Evolutionary conservation across 1,139 yeast genomes (phyloP).

Genomic region (Sugiyamaella novakii): DNA sequence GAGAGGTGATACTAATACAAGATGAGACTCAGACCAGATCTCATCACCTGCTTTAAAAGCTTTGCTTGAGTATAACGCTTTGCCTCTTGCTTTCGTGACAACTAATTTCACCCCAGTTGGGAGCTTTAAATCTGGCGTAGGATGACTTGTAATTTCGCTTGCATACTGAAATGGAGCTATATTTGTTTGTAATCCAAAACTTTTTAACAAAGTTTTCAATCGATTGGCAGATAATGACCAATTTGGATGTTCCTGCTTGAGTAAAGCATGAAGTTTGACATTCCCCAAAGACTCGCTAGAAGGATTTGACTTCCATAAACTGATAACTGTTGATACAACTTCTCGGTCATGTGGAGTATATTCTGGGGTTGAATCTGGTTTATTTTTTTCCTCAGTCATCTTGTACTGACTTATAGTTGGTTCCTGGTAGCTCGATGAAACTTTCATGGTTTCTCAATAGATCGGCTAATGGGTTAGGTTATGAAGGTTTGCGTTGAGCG

Average conservation of each 20-base stretch:
- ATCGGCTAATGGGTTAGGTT: no score
- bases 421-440: no score
- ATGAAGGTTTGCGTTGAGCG: no score
- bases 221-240: constrained; percentile 69
- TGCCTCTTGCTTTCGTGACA: constrained; percentile 44
- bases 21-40: constrained; percentile 64
- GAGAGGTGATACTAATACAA: constrained; percentile 70
- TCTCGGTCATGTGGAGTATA: constrained; percentile 61
- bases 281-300: constrained; percentile 60
- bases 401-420: no score
- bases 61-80: constrained; percentile 41
- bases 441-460: no score
- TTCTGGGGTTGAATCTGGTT: no score
- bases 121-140: constrained; percentile 53
- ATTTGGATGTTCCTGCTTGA: constrained; percentile 55
- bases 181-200: constrained; percentile 48
- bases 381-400: constrained; percentile 4
- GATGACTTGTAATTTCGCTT: constrained; percentile 52
- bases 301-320: constrained; percentile 70
- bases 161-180: constrained; percentile 45
- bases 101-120: constrained; percentile 59
- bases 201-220: constrained; percentile 55
- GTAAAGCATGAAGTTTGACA: constrained; percentile 54
- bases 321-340: constrained; percentile 61
- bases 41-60: constrained; percentile 50